phyloP scores from a whole-genome alignment of 169 alveolate genomes.

The Perkinsus chesapeaki region DNA sequence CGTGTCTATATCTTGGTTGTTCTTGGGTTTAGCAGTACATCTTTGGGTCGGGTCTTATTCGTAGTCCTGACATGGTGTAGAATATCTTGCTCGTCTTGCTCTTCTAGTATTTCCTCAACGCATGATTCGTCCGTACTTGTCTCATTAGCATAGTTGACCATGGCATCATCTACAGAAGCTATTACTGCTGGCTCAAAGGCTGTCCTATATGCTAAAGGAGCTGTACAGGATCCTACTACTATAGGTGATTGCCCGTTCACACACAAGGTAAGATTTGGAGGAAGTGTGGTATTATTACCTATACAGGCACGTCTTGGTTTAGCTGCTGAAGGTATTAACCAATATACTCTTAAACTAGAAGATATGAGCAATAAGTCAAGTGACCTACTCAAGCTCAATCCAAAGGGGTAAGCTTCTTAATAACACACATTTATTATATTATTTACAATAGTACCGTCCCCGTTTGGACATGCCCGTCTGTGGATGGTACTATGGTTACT shows the following conservation, averaged over 20 bases:
- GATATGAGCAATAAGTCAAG: background rate
- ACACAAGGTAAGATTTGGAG: background rate
- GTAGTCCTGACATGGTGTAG: no score
- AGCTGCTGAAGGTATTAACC: background rate
- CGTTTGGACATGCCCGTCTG: background rate
- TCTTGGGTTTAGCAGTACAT: no score
- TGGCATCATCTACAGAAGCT: background rate
- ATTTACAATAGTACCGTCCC: background rate
- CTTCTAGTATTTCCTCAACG: background rate
- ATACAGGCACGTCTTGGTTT: background rate
- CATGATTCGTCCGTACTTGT: background rate
- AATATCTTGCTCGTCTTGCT: background rate
- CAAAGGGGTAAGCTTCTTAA: background rate
- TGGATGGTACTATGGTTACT: background rate
- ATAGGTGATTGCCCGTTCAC: background rate
- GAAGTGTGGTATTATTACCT: background rate
- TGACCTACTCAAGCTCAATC: background rate
- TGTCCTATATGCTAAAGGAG: background rate
- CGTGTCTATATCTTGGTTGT: no score
- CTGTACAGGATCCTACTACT: background rate
- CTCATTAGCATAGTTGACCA: background rate
- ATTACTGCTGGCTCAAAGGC: background rate
- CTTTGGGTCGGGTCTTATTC: no score
- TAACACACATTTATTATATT: background rate
- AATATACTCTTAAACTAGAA: background rate